Base-by-base conservation (phyloP, 352 stramenopile genomes). In the Hyaloperonospora arabidopsidis region DNA sequence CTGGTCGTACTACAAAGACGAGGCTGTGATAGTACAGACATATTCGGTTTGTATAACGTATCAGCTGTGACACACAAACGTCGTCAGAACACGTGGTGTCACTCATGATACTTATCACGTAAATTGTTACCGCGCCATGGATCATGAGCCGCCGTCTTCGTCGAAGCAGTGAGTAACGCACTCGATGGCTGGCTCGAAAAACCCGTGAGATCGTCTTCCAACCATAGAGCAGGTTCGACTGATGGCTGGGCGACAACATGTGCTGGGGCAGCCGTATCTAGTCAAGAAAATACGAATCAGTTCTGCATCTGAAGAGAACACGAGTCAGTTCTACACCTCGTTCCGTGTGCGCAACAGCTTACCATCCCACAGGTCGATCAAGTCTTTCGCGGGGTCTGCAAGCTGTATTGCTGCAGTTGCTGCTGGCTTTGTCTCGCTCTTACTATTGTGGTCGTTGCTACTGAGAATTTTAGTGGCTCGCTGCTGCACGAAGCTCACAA, bases 281-380 rank as follows among this genome's bases (percentile, higher is more conserved):
- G 14, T 19, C 18, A 18, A 40, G 21, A 38, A 34, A 49, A 34
- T 15, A 50, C 14, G 32, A 39, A 38, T 58, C 21, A 63, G 38
- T 56, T 34, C 15, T 17, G 17, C 46, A 28, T 15, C 34, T 0
- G n/a, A 18, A 40, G 21, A 38, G 36, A 49, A 34, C 7, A 50
- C 14, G 32, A 39, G 44, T 58, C 21, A 63, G 38, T 56, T 34
- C 15, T 17, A 17, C 46, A 28, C n/a, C 34, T 0, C 22, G 17
- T 7, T 29, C 43, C 8, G 39, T 21, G 32, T 49, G 10, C 1
- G 1, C 18, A 25, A 23, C 10, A 34, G 19, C 66, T 50, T 68
- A 86, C 73, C 74, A 54, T 85, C 72, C 70, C 74, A 86, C 40
- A 89, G 51, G 28, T 89, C 65, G 21, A 89, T 87, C 45, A 89